phyloP scores from a whole-genome alignment of 805 yeast species.

The Sporopachydermia lactativora region DNA sequence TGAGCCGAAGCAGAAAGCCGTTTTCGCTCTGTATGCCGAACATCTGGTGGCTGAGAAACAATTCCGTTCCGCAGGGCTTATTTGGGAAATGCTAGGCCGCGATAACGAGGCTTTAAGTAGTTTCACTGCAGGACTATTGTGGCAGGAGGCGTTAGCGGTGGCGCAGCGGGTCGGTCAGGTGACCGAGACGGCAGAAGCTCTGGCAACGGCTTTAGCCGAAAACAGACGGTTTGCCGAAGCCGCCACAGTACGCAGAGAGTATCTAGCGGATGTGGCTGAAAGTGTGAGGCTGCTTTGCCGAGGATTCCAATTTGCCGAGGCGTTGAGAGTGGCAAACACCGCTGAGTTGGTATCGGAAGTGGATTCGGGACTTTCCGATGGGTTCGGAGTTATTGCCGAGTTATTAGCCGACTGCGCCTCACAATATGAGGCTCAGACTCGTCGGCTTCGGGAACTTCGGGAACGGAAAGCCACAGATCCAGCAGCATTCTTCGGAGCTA shows the following conservation, averaged over 20 bases:
- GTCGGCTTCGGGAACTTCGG: conserved; percentile 73
- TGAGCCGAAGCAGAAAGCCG: conserved; percentile 22
- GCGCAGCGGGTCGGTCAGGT: conserved; percentile 29
- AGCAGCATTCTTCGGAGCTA: conserved; percentile 64
- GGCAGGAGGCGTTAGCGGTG: conserved; percentile 74
- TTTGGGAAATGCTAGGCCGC: conserved; percentile 55
- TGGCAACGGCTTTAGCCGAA: conserved; percentile 46
- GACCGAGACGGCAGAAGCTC: conserved; percentile 36
- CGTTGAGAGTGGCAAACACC: conserved; percentile 47
- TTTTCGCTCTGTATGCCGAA: conserved; percentile 50
- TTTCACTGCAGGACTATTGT: conserved; percentile 54
- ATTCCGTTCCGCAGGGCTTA: conserved; percentile 64
- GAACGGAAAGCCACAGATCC: conserved; percentile 77
- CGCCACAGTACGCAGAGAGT: conserved; percentile 57
- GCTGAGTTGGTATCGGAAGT: conserved; percentile 18
- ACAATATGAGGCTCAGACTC: conserved; percentile 73
- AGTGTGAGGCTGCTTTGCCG: conserved; percentile 62
- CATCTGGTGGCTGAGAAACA: conserved; percentile 39
- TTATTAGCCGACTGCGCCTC: conserved; percentile 84
- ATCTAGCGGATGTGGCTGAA: conserved; percentile 43
- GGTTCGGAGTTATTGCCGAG: conserved; percentile 79
- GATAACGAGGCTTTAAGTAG: conserved; percentile 51
- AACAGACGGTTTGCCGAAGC: conserved; percentile 68
- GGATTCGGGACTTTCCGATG: conserved; percentile 57
- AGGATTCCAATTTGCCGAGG: conserved; percentile 61